Conservation (phyloP, 73 alveolate species). For the Tetrahymena borealis region DNA sequence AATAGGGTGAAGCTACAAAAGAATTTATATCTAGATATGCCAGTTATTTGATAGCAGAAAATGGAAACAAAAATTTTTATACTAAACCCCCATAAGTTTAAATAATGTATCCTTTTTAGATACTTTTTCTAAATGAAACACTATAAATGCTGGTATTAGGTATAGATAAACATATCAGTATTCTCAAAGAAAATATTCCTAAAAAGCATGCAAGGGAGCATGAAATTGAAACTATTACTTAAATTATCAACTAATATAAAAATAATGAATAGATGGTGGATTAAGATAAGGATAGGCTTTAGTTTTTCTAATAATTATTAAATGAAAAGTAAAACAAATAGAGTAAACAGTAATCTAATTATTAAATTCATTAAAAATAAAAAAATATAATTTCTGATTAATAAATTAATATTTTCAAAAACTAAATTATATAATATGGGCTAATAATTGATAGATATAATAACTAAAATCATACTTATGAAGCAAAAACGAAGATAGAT, state of each 20-base stretch:
- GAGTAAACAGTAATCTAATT: too few species aligned
- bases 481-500: not conserved
- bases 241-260: not conserved
- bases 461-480: not conserved
- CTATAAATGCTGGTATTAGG: not conserved
- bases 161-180: not conserved
- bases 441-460: not conserved
- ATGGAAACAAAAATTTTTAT: not conserved
- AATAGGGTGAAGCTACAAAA: not conserved
- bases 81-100: not conserved
- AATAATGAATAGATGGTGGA: not conserved
- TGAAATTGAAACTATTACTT: not conserved
- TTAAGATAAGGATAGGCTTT: too few species aligned
- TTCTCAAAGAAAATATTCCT: not conserved
- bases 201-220: not conserved
- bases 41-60: not conserved
- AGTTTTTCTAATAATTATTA: too few species aligned
- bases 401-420: too few species aligned
- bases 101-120: not conserved
- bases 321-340: too few species aligned
- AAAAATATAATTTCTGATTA: too few species aligned
- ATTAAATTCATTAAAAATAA: too few species aligned
- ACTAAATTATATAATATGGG: not conserved
- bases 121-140: not conserved
- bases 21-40: not conserved